Evolutionary conservation across 331 rosid species (phyloP).

Genomic region (Arachis monticola): DNA sequence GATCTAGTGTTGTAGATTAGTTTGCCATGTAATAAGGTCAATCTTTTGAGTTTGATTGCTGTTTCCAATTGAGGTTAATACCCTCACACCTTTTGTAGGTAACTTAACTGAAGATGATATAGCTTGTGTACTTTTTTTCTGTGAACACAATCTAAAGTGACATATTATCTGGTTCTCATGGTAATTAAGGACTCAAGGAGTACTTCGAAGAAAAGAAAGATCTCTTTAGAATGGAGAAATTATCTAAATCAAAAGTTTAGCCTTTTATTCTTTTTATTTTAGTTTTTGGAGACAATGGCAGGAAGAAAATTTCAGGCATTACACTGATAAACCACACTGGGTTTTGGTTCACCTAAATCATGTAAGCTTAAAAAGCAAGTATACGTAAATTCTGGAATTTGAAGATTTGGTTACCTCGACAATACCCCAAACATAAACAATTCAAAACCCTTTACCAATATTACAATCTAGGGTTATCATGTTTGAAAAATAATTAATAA

Average conservation of each 20-base stretch:
- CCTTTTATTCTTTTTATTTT: not conserved
- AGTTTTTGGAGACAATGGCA: not conserved
- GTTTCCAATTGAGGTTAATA: conserved; percentile 30
- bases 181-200: not conserved
- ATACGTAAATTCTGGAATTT: no score
- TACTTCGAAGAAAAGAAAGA: conserved; percentile 11
- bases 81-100: conserved; percentile 13
- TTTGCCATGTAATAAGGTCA: conserved; percentile 32
- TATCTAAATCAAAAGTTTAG: not conserved
- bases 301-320: not conserved
- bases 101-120: not conserved
- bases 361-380: no score
- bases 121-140: conserved; percentile 6
- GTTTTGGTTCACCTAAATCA: no score
- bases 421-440: no score
- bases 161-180: conserved; percentile 4
- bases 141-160: not conserved
- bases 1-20: conserved; percentile 28
- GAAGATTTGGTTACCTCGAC: no score
- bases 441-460: no score
- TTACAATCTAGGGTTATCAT: no score
- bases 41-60: not conserved
- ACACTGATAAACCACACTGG: no score
- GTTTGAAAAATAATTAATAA: no score
- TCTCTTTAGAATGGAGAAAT: not conserved